phyloP scores from a whole-genome alignment of 1,139 yeast genomes.

The Kodamaea arcana region DNA sequence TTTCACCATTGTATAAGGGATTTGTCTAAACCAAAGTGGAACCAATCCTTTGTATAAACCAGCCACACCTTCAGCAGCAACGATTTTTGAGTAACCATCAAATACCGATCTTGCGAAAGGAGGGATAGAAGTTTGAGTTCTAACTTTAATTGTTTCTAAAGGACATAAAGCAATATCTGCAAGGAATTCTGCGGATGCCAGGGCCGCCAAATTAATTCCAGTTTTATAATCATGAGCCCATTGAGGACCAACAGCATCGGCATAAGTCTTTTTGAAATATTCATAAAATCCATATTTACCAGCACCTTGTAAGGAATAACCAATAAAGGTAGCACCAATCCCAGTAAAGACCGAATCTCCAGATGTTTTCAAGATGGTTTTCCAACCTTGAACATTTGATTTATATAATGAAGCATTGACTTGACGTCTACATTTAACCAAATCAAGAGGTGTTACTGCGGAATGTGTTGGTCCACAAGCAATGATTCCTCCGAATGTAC shows the following conservation, averaged over 20 bases:
- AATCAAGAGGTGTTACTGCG: slow-evolving; percentile 84
- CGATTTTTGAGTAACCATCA: slow-evolving; percentile 66
- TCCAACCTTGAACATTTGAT: slow-evolving; percentile 77
- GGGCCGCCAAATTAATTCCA: slow-evolving; percentile 71
- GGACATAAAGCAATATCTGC: slow-evolving; percentile 91
- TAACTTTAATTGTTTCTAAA: slow-evolving; percentile 88
- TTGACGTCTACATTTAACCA: slow-evolving; percentile 90
- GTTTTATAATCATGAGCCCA: slow-evolving; percentile 64
- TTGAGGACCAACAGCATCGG: slow-evolving; percentile 64
- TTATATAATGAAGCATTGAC: slow-evolving; percentile 69
- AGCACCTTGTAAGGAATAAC: slow-evolving; percentile 92
- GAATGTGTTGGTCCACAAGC: slow-evolving; percentile 98
- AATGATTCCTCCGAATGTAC: slow-evolving; percentile 82
- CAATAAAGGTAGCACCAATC: slow-evolving; percentile 84
- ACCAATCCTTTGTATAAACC: slow-evolving; percentile 83
- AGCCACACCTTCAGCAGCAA: slow-evolving; percentile 61
- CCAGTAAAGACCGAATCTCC: slow-evolving; percentile 86
- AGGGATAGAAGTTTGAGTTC: slow-evolving; percentile 88
- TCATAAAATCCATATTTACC: slow-evolving; percentile 96
- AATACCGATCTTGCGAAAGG: slow-evolving; percentile 62
- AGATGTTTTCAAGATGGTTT: slow-evolving; percentile 62
- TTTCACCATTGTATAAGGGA: slow-evolving; percentile 95
- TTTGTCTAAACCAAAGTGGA: slow-evolving; percentile 92
- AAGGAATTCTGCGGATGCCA: slow-evolving; percentile 88
- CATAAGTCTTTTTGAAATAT: slow-evolving; percentile 74